Conservation (phyloP, 1,284 basidiomycete genomes). For the Schizopora paradoxa region DNA sequence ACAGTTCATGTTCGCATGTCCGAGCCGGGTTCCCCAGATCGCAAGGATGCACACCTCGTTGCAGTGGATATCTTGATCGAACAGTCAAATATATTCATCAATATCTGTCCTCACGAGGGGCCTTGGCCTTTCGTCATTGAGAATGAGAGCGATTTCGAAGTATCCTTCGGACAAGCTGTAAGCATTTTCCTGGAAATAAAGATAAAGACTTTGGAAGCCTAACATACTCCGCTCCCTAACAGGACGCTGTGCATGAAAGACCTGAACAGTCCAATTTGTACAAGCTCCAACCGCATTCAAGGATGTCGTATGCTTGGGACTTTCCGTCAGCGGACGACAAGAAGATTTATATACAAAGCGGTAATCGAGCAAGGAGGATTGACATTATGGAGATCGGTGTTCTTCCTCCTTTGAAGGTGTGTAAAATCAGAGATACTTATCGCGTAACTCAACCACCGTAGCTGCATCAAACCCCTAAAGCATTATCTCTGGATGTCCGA, state of each 20-base stretch:
- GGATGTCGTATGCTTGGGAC: constrained; percentile 88
- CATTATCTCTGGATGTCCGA: constrained; percentile 88
- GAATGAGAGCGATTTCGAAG: constrained; percentile 77
- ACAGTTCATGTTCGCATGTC: constrained; percentile 72
- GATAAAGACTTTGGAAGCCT: no score
- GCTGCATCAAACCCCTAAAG: constrained; percentile 43
- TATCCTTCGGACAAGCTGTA: constrained; percentile 78
- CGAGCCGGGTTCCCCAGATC: constrained; percentile 32
- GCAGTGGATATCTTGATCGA: constrained; percentile 83
- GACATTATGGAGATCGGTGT: constrained; percentile 98
- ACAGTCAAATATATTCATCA: constrained; percentile 87
- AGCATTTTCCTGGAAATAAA: constrained; percentile 19
- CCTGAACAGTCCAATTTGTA: constrained; percentile 39
- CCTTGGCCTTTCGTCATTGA: constrained; percentile 90
- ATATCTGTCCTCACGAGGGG: constrained; percentile 61
- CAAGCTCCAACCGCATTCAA: constrained; percentile 52
- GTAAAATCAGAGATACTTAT: constrained; percentile 32
- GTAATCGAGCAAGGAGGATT: constrained; percentile 65
- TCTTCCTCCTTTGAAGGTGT: constrained; percentile 86
- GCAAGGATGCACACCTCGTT: constrained; percentile 54
- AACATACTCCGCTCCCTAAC: constrained; percentile 7
- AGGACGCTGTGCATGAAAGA: constrained; percentile 50
- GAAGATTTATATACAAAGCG: constrained; percentile 67
- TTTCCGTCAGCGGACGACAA: constrained; percentile 84
- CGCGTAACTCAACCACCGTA: constrained; percentile 8